Conservation (phyloP, 2,329 filamentous ascomycete species). For the Colletotrichum lini region DNA sequence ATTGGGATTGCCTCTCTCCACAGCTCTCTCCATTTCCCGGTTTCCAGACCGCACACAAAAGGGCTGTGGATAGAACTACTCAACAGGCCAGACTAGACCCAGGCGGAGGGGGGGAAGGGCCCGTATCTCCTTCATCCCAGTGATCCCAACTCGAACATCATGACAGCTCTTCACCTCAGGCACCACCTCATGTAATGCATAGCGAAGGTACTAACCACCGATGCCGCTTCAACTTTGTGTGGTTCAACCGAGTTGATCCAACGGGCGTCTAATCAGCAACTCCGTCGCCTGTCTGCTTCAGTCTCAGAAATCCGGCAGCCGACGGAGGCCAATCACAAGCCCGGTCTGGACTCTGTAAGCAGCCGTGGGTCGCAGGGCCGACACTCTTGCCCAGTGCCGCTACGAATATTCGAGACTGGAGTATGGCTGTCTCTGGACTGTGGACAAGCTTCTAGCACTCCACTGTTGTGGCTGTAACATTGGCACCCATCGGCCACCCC, state of each 20-base stretch:
- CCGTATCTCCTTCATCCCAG: constrained; percentile 2
- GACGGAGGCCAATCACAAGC: constrained; percentile 13
- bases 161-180: background rate
- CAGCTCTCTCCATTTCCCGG: constrained; percentile 29
- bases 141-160: background rate
- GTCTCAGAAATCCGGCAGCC: background rate
- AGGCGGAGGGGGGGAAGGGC: background rate
- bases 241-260: background rate
- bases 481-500: constrained; percentile 13
- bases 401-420: background rate
- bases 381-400: constrained; percentile 6
- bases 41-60: constrained; percentile 19
- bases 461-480: constrained; percentile 31
- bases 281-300: background rate
- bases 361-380: constrained; percentile 21
- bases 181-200: background rate
- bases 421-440: constrained; percentile 7
- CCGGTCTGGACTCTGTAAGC: constrained; percentile 31
- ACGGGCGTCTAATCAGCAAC: background rate
- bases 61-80: constrained; percentile 1
- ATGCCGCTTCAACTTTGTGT: background rate
- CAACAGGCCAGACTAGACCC: constrained; percentile 28
- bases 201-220: background rate
- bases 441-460: constrained; percentile 31
- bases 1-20: constrained; percentile 13